Conservation (phyloP, 2,329 filamentous ascomycete genomes). For the Aspergillus sp. region DNA sequence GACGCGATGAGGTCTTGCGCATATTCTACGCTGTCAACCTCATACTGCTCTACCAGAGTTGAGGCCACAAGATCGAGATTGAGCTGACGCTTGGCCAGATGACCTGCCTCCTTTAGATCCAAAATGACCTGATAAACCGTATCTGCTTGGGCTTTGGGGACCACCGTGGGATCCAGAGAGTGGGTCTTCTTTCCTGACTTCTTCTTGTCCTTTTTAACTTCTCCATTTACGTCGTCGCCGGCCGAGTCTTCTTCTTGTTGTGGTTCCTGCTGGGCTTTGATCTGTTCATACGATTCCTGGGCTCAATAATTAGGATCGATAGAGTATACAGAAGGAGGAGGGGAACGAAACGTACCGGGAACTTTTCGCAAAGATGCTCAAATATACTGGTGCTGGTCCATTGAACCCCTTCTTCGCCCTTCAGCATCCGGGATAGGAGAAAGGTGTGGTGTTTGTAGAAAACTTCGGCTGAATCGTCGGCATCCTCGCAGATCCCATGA, state of each 20-base stretch:
- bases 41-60: conserved; percentile 35
- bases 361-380: conserved; percentile 44
- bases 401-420: conserved; percentile 44
- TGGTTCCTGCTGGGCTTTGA: conserved; percentile 27
- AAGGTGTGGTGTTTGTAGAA: conserved; percentile 48
- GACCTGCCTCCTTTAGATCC: conserved; percentile 41
- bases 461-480: conserved; percentile 47
- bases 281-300: conserved; percentile 36
- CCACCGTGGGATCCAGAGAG: conserved; percentile 23
- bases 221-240: conserved; percentile 3
- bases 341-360: conserved; percentile 33
- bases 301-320: conserved; percentile 2
- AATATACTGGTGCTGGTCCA: conserved; percentile 47
- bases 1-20: conserved; percentile 37
- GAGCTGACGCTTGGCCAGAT: conserved; percentile 42
- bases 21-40: conserved; percentile 34
- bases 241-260: conserved; percentile 15
- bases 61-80: conserved; percentile 35
- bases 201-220: conserved; percentile 15
- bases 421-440: conserved; percentile 48
- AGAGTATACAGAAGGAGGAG: background rate
- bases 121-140: conserved; percentile 38
- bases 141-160: conserved; percentile 36
- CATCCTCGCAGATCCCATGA: conserved; percentile 42
- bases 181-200: conserved; percentile 21